Evolutionary conservation across 441 rosid genomes (phyloP).

Genomic region (Pelargonium cotyledonis): DNA sequence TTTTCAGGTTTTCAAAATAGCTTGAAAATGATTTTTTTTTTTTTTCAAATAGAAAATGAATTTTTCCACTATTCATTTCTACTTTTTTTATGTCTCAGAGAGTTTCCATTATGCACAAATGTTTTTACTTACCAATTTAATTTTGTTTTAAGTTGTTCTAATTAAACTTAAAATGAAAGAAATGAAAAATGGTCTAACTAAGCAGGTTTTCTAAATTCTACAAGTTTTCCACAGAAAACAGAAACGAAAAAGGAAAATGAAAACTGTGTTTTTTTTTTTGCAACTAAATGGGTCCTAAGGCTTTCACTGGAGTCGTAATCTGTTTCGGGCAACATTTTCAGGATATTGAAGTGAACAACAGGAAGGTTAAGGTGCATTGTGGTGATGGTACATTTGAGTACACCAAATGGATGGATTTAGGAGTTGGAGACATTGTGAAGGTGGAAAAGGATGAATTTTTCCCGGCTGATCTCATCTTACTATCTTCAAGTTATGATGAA

Average conservation of each 20-base stretch:
- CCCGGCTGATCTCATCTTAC: constrained; percentile 86
- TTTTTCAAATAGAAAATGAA: too few species aligned
- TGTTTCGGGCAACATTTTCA: constrained; percentile 25
- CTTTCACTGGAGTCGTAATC: neutral
- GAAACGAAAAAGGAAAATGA: too few species aligned
- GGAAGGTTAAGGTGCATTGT: constrained; percentile 53
- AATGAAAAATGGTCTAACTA: too few species aligned
- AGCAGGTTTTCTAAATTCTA: too few species aligned
- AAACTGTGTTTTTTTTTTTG: too few species aligned
- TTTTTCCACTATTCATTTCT: neutral
- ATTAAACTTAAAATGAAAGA: too few species aligned
- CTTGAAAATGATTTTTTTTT: neutral
- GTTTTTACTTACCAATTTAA: too few species aligned
- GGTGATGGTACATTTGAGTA: constrained; percentile 52
- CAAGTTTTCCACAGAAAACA: too few species aligned
- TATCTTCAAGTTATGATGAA: constrained; percentile 79
- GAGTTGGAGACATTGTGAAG: constrained; percentile 78
- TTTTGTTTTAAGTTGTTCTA: too few species aligned
- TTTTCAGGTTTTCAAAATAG: too few species aligned
- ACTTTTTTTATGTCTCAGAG: neutral
- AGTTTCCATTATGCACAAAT: too few species aligned
- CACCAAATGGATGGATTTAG: constrained; percentile 67
- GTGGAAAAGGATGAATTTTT: constrained; percentile 84
- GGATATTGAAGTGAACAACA: constrained; percentile 74
- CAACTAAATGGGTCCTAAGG: too few species aligned